Evolutionary conservation across 2,329 filamentous ascomycete genomes (phyloP).

Genomic region (Sporothrix brunneoviolacea): DNA sequence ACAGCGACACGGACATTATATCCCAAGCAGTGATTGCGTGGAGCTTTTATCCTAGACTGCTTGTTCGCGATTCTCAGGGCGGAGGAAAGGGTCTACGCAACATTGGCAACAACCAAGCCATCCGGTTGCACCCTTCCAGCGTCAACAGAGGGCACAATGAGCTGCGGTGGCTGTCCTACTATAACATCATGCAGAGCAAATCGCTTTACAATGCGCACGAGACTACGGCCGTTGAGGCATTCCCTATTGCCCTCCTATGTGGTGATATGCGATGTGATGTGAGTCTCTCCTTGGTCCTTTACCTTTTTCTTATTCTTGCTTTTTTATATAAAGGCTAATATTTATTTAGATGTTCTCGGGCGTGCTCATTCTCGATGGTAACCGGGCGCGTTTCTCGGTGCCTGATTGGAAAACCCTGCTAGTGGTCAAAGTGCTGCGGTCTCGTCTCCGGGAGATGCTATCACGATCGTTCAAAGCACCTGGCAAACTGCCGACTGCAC

Average conservation of each 20-base stretch:
- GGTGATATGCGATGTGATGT: conserved; percentile 85
- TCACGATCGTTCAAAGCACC: conserved; percentile 63
- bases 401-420: conserved; percentile 87
- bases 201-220: conserved; percentile 88
- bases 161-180: conserved; percentile 83
- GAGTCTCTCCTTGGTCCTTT: conserved; percentile 24
- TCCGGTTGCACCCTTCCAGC: conserved; percentile 79
- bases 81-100: conserved; percentile 76
- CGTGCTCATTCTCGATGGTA: conserved; percentile 79
- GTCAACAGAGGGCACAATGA: conserved; percentile 70
- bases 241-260: conserved; percentile 76
- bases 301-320: not conserved
- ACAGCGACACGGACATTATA: conserved; percentile 74
- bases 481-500: conserved; percentile 54
- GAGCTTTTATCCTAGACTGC: conserved; percentile 92
- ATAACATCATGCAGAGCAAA: conserved; percentile 93
- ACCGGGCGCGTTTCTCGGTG: conserved; percentile 75
- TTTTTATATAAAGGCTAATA: conserved; percentile 26
- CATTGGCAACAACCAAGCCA: conserved; percentile 83
- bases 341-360: conserved; percentile 72
- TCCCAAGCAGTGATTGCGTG: conserved; percentile 79
- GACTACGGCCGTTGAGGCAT: conserved; percentile 71
- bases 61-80: conserved; percentile 62
- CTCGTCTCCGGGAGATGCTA: conserved; percentile 68
- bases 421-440: conserved; percentile 74